Conservation (phyloP, 768 basidiomycete species). For the Boletellus emodensis region DNA sequence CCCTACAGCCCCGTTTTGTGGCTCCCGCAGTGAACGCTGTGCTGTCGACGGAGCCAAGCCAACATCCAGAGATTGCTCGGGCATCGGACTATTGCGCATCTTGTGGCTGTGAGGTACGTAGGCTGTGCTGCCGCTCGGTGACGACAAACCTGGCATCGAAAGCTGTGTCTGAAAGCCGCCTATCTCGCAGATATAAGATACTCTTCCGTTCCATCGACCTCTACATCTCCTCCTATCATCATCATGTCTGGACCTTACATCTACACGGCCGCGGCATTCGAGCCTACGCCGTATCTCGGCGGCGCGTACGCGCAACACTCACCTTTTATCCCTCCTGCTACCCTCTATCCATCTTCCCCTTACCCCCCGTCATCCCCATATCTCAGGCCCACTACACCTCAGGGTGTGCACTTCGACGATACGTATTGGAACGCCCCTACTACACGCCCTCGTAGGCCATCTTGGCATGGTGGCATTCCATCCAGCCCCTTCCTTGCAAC, state of each 20-base stretch:
- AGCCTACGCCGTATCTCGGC: slow-evolving; percentile 34
- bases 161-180: slow-evolving; percentile 12
- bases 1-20: too few species aligned
- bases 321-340: slow-evolving; percentile 41
- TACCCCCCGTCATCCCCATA: slow-evolving; percentile 27
- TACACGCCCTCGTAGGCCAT: slow-evolving; percentile 37
- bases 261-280: slow-evolving; percentile 37
- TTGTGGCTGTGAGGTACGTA: slow-evolving; percentile 19
- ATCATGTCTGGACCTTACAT: slow-evolving; percentile 42
- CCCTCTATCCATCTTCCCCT: slow-evolving; percentile 38
- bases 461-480: slow-evolving; percentile 39
- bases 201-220: neutral
- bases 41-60: neutral
- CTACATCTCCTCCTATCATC: neutral
- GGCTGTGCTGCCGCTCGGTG: slow-evolving; percentile 12
- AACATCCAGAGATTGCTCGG: slow-evolving; percentile 1
- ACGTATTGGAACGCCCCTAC: slow-evolving; percentile 19
- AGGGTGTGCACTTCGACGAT: slow-evolving; percentile 19
- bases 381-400: slow-evolving; percentile 29
- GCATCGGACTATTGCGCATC: neutral
- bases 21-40: slow-evolving; percentile 1
- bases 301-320: slow-evolving; percentile 34
- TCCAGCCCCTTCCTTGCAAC: slow-evolving; percentile 24
- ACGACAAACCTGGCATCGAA: neutral
- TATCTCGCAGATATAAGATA: slow-evolving; percentile 19